A percentile compares a stretch with the other conserved stretches of the same genome.
Evolutionary conservation across 2,329 filamentous ascomycete species (phyloP).

Genomic region (Diplodia intermedia): DNA sequence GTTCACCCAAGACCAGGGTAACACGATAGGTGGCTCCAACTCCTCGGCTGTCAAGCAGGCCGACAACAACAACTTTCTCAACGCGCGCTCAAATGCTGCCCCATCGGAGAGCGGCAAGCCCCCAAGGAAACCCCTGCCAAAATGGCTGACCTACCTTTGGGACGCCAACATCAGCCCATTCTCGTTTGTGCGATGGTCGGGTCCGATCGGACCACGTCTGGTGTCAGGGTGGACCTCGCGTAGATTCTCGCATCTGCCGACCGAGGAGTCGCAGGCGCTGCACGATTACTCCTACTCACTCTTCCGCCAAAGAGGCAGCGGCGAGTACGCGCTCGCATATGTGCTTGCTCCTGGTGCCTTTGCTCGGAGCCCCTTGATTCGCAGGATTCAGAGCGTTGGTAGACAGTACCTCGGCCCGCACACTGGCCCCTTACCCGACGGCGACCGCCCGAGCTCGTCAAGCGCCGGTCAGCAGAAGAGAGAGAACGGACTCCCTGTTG

Average conservation of each 20-base stretch:
- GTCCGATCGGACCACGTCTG: slow-evolving; percentile 87
- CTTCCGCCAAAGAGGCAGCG: slow-evolving; percentile 89
- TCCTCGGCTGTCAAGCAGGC: slow-evolving; percentile 50
- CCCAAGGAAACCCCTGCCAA: slow-evolving; percentile 61
- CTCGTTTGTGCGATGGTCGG: slow-evolving; percentile 83
- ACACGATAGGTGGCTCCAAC: slow-evolving; percentile 65
- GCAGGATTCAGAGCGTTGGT: slow-evolving; percentile 84
- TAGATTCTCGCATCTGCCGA: slow-evolving; percentile 86
- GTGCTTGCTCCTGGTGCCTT: slow-evolving; percentile 93
- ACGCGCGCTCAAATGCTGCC: slow-evolving; percentile 53
- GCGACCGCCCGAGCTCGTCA: slow-evolving; percentile 36
- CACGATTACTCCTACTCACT: slow-evolving; percentile 95
- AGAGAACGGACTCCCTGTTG: slow-evolving; percentile 77
- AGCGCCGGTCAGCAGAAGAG: slow-evolving; percentile 43
- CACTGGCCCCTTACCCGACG: slow-evolving; percentile 35
- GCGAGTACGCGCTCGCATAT: slow-evolving; percentile 92
- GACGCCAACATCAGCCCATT: slow-evolving; percentile 97
- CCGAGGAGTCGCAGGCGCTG: slow-evolving; percentile 79
- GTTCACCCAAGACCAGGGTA: slow-evolving; percentile 75
- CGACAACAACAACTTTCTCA: slow-evolving; percentile 61
- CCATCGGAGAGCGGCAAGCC: slow-evolving; percentile 41
- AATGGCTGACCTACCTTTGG: slow-evolving; percentile 94
- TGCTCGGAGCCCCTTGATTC: slow-evolving; percentile 84
- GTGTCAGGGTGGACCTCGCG: slow-evolving; percentile 95
- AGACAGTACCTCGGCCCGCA: slow-evolving; percentile 64